These are phyloP conservation scores for Mesembryanthemum crystallinum DNA, from an alignment of 148 eudicot species.

Conservation along the genomic window DNA sequence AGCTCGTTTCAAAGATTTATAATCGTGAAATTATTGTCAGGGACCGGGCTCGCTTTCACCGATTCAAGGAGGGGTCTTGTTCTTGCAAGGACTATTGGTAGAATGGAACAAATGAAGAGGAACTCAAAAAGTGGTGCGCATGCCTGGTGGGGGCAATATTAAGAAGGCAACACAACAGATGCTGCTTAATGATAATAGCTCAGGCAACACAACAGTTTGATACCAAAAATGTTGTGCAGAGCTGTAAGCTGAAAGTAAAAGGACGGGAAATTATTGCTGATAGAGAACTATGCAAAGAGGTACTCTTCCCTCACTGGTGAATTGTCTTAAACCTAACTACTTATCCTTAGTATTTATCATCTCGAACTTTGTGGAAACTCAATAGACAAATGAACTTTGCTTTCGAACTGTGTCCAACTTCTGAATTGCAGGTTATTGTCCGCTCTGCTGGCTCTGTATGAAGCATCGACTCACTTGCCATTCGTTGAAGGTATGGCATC, in stretches of 20 bases:
- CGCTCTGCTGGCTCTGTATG: not conserved
- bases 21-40: slow-evolving; percentile 71
- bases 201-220: not conserved
- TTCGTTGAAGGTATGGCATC: not conserved
- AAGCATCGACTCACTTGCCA: not conserved
- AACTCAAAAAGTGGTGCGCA: too few species aligned
- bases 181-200: not conserved
- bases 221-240: slow-evolving; percentile 1
- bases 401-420: not conserved
- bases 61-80: slow-evolving; percentile 69
- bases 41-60: slow-evolving; percentile 78
- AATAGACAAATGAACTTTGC: not conserved
- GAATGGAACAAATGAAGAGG: not conserved
- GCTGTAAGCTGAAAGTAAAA: not conserved
- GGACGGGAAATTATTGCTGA: not conserved
- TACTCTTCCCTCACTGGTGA: too few species aligned
- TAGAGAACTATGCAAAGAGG: too few species aligned
- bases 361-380: not conserved
- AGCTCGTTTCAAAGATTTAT: slow-evolving; percentile 68
- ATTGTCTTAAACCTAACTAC: not conserved
- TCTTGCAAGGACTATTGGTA: slow-evolving; percentile 71
- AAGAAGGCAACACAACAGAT: not conserved
- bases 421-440: not conserved
- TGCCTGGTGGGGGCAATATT: not conserved
- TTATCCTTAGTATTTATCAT: not conserved